A percentile compares a stretch with the other conserved stretches of the same genome.
These are phyloP conservation scores for Annulohypoxylon maeteangense DNA, from an alignment of 495 filamentous ascomycete genomes.

Conservation along the genomic window DNA sequence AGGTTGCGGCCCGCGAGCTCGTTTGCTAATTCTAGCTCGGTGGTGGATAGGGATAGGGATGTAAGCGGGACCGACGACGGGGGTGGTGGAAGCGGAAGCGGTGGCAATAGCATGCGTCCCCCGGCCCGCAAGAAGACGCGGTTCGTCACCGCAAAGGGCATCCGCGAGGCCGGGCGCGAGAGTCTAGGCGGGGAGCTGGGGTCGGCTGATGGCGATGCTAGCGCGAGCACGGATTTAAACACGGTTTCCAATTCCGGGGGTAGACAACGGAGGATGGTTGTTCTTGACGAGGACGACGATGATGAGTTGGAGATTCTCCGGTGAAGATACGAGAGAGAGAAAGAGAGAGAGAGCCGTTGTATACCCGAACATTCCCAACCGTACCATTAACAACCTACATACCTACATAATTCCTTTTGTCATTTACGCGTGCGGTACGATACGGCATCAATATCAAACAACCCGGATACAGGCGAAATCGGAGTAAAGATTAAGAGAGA, in stretches of 20 bases:
- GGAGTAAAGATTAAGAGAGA: too few relatives aligned
- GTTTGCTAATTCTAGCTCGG: background rate
- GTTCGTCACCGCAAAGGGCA: constrained; percentile 81
- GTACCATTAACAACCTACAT: too few relatives aligned
- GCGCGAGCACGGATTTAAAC: background rate
- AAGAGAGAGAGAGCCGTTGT: too few relatives aligned
- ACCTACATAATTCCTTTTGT: background rate
- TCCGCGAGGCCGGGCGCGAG: constrained; percentile 79
- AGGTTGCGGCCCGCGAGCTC: constrained; percentile 42
- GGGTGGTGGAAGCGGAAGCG: constrained; percentile 6
- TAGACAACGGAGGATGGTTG: constrained; percentile 40
- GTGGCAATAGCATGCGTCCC: constrained; percentile 39
- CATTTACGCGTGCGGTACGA: background rate
- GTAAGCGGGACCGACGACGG: constrained; percentile 11
- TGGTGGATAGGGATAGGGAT: constrained; percentile 26
- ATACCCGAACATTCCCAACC: too few relatives aligned
- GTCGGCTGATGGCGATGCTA: constrained; percentile 60
- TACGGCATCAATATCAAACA: background rate
- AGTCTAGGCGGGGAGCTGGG: constrained; percentile 68
- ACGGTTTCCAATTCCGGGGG: constrained; percentile 3
- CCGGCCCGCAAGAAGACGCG: constrained; percentile 80
- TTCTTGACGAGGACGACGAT: constrained; percentile 58
- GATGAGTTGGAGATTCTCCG: constrained; percentile 51
- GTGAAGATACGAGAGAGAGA: background rate
- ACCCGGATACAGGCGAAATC: background rate